Conservation (phyloP, 805 yeast genomes). For the Zygosaccharomyces siamensis region DNA sequence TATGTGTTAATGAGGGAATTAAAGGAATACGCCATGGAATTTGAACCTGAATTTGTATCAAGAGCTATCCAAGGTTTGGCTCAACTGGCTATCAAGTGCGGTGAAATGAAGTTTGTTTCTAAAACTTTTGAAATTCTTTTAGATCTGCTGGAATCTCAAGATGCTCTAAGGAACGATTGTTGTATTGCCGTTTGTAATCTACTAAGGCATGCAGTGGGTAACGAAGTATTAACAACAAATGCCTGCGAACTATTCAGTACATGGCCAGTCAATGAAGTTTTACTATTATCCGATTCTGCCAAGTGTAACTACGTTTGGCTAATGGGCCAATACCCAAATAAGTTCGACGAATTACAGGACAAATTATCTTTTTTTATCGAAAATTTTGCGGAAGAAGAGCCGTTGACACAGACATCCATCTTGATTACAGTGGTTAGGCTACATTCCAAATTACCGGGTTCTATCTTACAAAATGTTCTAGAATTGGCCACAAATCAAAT, state of each 20-base stretch:
- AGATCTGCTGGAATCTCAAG: conserved; percentile 56
- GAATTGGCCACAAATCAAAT: conserved; percentile 59
- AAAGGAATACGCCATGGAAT: conserved; percentile 78
- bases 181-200: conserved; percentile 59
- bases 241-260: conserved; percentile 36
- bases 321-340: conserved; percentile 63
- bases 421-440: conserved; percentile 61
- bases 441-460: conserved; percentile 40
- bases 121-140: conserved; percentile 59
- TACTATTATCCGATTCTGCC: conserved; percentile 45
- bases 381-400: conserved; percentile 54
- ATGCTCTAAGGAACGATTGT: conserved; percentile 57
- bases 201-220: conserved; percentile 57
- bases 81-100: conserved; percentile 62
- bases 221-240: conserved; percentile 25
- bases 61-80: conserved; percentile 65
- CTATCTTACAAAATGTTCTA: conserved; percentile 51
- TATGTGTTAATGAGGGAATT: conserved; percentile 60
- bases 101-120: conserved; percentile 41
- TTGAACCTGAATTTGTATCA: conserved; percentile 71
- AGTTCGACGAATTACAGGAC: conserved; percentile 49
- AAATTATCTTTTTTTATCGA: conserved; percentile 45
- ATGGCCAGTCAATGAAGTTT: conserved; percentile 41
- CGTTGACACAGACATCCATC: conserved; percentile 54
- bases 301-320: conserved; percentile 58